Evolutionary conservation across 2,329 filamentous ascomycete species (phyloP), one percentile per base, ranked within the genome.

Genomic region (Xylariaceae sp.): DNA sequence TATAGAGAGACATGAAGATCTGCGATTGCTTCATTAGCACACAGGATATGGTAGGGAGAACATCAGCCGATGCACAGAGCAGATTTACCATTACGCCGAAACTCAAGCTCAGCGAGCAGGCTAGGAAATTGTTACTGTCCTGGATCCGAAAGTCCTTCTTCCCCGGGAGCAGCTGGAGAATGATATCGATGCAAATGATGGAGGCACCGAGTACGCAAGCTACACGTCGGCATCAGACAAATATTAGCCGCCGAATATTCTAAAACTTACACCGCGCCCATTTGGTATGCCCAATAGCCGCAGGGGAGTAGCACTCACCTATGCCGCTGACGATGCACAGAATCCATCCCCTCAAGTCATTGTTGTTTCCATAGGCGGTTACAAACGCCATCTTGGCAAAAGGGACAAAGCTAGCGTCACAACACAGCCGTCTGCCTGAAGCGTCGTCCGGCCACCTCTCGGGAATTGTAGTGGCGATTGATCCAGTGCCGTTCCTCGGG

Each of bases 341-440:
- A 53, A 97, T 83, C 90, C 90, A 97, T 55, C 92, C 90, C 48
- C 88, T 79, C 47, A 83, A 83, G 68, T 97, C 90, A 68, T 90
- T 92, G 59, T 80, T 74, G 49, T 84, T 57, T 24, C 54, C 62
- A 35, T 50, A 53, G 40, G 49, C 60, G 66, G 71, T 73, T 59
- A 54, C 57, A 50, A 47, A 51, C 32, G 18, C 24, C 18, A 39
- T 47, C 21, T 44, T 7, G 18, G 14, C 15, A n/a, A 29, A 15
- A 14, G 18, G 9, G 34, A 30, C 17, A 43, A 30, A 21, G 34
- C 47, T n/a, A 36, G 40, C 38, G 40, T 46, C 41, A 44, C 39
- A 38, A 43, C 31, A 23, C 35, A 33, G 43, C 30, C 17, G 15
- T 50, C 47, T n/a, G n/a, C n/a, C n/a, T n/a, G n/a, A n/a, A n/a